A percentile compares a stretch with the other conserved stretches of the same genome.
phyloP scores from a whole-genome alignment of 306 rosid species.

The Casuarina equisetifolia region DNA sequence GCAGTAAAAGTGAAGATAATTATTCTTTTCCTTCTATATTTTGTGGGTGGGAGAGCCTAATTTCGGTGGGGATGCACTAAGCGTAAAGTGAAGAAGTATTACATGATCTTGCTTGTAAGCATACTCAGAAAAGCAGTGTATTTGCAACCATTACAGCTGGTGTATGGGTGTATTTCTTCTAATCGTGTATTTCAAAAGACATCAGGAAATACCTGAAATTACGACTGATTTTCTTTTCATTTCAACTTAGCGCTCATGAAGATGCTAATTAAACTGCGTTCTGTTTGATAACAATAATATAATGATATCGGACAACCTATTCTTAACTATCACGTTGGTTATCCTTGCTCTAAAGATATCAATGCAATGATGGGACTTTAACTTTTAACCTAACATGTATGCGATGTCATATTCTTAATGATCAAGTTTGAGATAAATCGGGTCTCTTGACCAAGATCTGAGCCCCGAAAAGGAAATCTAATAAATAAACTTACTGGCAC shows the following conservation, averaged over 20 bases:
- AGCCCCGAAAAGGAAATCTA: background rate
- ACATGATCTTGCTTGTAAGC: conserved; percentile 37
- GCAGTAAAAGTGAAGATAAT: too few species aligned
- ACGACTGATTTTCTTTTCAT: too few species aligned
- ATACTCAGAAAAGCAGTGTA: conserved; percentile 32
- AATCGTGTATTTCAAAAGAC: background rate
- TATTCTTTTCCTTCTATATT: too few species aligned
- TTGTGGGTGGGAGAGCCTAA: too few species aligned
- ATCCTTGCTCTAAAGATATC: background rate
- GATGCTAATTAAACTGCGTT: too few species aligned
- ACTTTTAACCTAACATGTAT: background rate
- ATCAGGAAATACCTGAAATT: background rate
- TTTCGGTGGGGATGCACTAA: conserved; percentile 10
- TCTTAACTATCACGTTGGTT: background rate
- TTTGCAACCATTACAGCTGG: conserved; percentile 36
- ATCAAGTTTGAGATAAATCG: background rate
- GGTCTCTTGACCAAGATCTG: background rate
- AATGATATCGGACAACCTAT: too few species aligned
- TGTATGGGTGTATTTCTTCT: conserved; percentile 15
- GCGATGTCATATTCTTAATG: background rate
- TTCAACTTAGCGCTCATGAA: too few species aligned
- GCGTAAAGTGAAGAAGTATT: conserved; percentile 32
- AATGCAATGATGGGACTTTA: background rate
- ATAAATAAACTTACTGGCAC: background rate
- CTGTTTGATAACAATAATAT: too few species aligned